phyloP scores from a whole-genome alignment of 2,329 filamentous ascomycete genomes.

The Aspergillus tamarii region DNA sequence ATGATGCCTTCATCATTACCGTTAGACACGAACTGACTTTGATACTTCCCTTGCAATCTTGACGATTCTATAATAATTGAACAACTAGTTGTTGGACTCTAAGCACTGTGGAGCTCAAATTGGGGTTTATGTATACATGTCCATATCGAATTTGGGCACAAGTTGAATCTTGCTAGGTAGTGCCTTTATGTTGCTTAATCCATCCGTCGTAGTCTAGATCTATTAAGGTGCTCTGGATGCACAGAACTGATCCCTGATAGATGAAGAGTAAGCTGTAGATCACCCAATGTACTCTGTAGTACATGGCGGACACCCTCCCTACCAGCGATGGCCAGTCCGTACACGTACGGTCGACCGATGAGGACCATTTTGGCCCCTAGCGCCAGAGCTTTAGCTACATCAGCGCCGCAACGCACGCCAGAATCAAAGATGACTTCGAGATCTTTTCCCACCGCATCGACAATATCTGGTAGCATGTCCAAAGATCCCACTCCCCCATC shows the following conservation, averaged over 20 bases:
- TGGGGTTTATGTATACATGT: too few species aligned
- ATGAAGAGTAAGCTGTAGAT: constrained; percentile 31
- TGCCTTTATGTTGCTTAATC: not conserved
- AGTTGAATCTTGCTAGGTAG: not conserved
- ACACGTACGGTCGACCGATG: constrained; percentile 57
- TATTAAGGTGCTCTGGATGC: constrained; percentile 17
- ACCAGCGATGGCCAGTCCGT: constrained; percentile 59
- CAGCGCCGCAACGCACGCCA: constrained; percentile 49
- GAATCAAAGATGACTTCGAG: constrained; percentile 51
- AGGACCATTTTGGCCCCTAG: constrained; percentile 58
- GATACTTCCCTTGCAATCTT: too few species aligned
- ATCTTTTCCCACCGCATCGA: constrained; percentile 41
- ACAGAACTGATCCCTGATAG: constrained; percentile 16
- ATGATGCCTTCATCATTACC: too few species aligned
- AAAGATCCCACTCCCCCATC: constrained; percentile 50
- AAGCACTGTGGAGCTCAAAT: too few species aligned
- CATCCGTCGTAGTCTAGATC: not conserved
- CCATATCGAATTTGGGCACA: not conserved
- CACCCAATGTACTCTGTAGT: constrained; percentile 36
- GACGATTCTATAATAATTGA: too few species aligned
- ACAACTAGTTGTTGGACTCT: too few species aligned
- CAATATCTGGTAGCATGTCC: constrained; percentile 59
- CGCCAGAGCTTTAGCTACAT: constrained; percentile 52
- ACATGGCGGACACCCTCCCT: constrained; percentile 57
- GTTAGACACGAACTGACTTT: too few species aligned